Evolutionary conservation across 108 stramenopile genomes (phyloP).

Genomic region (Cyclotella cryptica): DNA sequence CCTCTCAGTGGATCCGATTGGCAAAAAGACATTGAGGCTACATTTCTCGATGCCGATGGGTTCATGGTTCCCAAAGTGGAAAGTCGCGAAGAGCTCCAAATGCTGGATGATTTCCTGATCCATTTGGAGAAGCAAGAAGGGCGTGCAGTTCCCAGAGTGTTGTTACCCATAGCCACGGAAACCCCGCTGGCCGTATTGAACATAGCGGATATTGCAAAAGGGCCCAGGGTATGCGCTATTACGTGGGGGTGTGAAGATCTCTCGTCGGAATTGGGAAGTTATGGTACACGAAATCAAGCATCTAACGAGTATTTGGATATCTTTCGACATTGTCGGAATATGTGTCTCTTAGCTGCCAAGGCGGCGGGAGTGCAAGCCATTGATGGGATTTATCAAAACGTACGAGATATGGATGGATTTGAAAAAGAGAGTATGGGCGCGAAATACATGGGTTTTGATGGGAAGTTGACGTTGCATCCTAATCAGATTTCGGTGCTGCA

Average conservation of each 20-base stretch:
- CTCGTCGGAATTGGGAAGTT: constrained; percentile 44
- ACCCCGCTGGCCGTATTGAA: constrained; percentile 46
- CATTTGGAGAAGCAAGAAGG: constrained; percentile 18
- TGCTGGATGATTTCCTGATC: constrained; percentile 37
- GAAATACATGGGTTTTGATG: constrained; percentile 53
- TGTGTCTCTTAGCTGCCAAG: constrained; percentile 52
- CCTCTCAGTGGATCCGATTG: constrained; percentile 37
- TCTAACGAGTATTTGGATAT: constrained; percentile 40
- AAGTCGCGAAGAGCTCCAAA: constrained; percentile 29
- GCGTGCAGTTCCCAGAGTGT: constrained; percentile 4
- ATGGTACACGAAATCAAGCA: constrained; percentile 16
- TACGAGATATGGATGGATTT: constrained; percentile 46
- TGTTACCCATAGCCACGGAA: constrained; percentile 53
- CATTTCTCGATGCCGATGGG: constrained; percentile 37
- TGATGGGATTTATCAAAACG: constrained; percentile 55
- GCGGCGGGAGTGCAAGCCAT: constrained; percentile 54
- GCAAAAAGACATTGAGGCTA: constrained; percentile 33
- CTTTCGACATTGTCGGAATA: constrained; percentile 45
- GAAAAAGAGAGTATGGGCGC: constrained; percentile 34
- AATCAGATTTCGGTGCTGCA: constrained; percentile 36
- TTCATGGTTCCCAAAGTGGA: constrained; percentile 59
- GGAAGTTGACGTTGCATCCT: constrained; percentile 50
- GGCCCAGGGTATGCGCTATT: constrained; percentile 44
- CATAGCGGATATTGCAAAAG: constrained; percentile 45
- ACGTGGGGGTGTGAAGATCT: constrained; percentile 59